Evolutionary conservation across 148 eudicot species (phyloP), one percentile per base, ranked within the genome.

Genomic region (Fagopyrum tataricum): DNA sequence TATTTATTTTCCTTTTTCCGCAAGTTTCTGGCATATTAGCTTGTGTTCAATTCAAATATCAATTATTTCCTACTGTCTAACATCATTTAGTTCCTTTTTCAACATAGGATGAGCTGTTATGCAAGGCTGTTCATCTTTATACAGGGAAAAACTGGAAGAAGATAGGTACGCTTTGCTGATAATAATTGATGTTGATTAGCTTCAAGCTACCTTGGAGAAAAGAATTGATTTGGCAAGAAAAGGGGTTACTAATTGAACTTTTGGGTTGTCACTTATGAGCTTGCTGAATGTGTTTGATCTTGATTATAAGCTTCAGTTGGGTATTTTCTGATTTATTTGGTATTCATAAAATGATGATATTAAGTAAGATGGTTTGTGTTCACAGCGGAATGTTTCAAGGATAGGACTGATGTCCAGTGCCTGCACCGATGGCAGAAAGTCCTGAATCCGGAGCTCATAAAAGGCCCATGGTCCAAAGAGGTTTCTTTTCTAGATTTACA

Each of bases 401-500:
- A 93, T 55, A 82, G 98, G 80, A 91, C 97, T 74, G 98, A 93
- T 80, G 98, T 93, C 53, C 98, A 93, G 73, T 93, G 98, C 86
- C 83, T 91, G 64, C 98, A 93, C 79, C 87, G 98, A 79, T 93
- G 98, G 98, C 98, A 93, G 84, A 93, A 93, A 77, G 98, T 93
- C 76, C 84, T 93, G 48, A 89, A 93, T 82, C 98, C 98, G 26
- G 98, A 91, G 75, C 98, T 93, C 75, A 81, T 93, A 71, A 93
- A 93, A 85, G 98, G 98, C 70, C 98, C 98, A 78, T 93, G 98
- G 98, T 87, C 97, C 59, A 93, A 93, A 87, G 95, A 91, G 96
- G 98, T 91, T 74, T 74, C 48, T 76, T 64, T 46, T 58, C 49
- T 12, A 72, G 46, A 14, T 44, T 9, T 40, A 44, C 13, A 10